These are phyloP conservation scores for Fusarium fracticaudum DNA, from an alignment of 2,329 filamentous ascomycete species.

Conservation along the genomic window DNA sequence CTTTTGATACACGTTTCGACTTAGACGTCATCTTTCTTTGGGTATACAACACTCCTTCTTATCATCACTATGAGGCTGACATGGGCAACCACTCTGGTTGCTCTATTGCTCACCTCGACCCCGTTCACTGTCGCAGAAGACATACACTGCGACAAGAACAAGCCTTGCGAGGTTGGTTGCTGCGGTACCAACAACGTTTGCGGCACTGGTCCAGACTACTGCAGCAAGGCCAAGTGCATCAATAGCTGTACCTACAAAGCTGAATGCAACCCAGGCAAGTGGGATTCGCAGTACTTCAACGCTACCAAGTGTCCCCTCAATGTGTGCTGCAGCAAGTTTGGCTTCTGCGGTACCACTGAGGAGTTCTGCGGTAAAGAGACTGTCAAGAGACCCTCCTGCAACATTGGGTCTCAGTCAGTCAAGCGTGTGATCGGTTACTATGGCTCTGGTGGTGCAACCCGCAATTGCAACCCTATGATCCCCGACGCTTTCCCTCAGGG, in stretches of 20 bases:
- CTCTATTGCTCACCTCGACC: background rate
- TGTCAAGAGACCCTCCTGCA: background rate
- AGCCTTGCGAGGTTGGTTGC: background rate
- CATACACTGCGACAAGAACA: no score
- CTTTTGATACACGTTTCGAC: no score
- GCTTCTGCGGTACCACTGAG: background rate
- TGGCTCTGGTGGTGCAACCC: background rate
- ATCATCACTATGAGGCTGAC: no score
- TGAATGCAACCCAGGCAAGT: background rate
- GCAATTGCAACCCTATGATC: background rate
- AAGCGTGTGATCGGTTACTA: constrained; percentile 47
- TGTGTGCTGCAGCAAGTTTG: background rate
- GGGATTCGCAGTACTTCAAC: background rate
- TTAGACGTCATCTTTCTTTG: no score
- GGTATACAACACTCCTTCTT: no score
- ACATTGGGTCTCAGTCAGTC: background rate
- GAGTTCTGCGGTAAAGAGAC: constrained; percentile 7
- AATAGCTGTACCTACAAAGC: background rate
- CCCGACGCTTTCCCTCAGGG: background rate
- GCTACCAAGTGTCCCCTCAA: constrained; percentile 7
- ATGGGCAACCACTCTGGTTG: background rate
- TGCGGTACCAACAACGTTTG: background rate
- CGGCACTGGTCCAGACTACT: background rate
- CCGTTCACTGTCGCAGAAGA: background rate
- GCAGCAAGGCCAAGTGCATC: background rate